These are phyloP conservation scores for Chrysoporthe austroafricana DNA, from an alignment of 2,329 filamentous ascomycete species.

Conservation along the genomic window DNA sequence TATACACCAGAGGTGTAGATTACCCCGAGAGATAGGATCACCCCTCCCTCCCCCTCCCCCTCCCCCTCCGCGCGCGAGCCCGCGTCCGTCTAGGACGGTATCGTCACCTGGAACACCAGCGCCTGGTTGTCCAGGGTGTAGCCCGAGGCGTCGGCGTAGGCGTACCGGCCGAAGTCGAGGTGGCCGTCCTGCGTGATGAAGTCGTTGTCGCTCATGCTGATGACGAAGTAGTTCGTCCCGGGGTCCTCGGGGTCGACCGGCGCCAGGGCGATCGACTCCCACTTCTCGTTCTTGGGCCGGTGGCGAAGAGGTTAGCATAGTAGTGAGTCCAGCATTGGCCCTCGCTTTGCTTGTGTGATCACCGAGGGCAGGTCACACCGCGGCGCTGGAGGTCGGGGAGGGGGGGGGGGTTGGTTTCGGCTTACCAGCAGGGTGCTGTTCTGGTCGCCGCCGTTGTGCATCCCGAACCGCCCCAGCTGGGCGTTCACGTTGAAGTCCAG, in stretches of 20 bases:
- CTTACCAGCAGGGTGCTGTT: slow-evolving; percentile 54
- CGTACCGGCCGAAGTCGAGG: slow-evolving; percentile 60
- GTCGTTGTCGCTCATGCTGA: slow-evolving; percentile 73
- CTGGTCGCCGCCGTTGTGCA: slow-evolving; percentile 69
- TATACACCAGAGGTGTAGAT: too few relatives aligned
- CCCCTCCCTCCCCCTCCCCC: too few relatives aligned
- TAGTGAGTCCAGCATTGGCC: background rate
- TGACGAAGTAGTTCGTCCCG: slow-evolving; percentile 61
- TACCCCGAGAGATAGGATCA: too few relatives aligned
- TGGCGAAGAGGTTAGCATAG: background rate
- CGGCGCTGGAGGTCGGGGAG: too few relatives aligned
- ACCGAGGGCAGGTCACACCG: too few relatives aligned
- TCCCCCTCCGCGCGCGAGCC: too few relatives aligned
- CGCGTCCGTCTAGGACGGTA: slow-evolving; percentile 30
- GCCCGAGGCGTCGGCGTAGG: slow-evolving; percentile 60
- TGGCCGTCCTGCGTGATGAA: slow-evolving; percentile 72
- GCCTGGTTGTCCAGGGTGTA: slow-evolving; percentile 64
- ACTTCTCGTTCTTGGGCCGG: slow-evolving; percentile 66
- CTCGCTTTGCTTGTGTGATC: too few relatives aligned
- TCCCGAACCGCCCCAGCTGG: slow-evolving; percentile 66
- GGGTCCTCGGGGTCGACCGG: slow-evolving; percentile 55
- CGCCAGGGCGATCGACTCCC: slow-evolving; percentile 70
- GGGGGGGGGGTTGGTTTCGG: background rate
- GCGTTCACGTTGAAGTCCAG: slow-evolving; percentile 69
- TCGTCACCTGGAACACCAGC: slow-evolving; percentile 62